Percentiles rank a stretch among this genome's conserved stretches.
phyloP scores from a whole-genome alignment of 257 asterid genomes.

The Parsonsia alboflavescens region DNA sequence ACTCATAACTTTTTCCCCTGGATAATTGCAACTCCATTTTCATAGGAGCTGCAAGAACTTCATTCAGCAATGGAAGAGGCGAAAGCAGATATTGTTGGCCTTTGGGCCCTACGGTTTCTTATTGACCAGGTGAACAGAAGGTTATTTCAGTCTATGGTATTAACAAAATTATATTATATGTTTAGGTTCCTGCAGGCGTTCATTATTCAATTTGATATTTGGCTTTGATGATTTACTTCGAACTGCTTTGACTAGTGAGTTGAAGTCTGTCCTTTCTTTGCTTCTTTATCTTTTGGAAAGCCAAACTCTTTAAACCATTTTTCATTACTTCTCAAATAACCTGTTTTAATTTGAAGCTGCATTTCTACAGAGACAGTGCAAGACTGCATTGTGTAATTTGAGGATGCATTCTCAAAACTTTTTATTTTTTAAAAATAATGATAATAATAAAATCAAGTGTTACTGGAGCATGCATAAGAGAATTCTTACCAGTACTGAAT shows the following conservation, averaged over 20 bases:
- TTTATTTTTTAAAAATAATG: too few species aligned
- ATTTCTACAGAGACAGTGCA: too few species aligned
- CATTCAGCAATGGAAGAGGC: constrained; percentile 97
- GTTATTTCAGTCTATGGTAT: neutral
- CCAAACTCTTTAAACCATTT: neutral
- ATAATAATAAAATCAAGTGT: neutral
- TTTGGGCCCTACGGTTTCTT: constrained; percentile 91
- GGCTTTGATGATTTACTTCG: neutral
- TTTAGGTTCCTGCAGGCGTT: neutral
- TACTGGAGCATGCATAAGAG: neutral
- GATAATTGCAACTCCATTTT: neutral
- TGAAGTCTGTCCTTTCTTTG: neutral
- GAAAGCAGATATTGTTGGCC: constrained; percentile 97
- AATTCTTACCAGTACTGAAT: too few species aligned
- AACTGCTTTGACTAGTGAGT: neutral
- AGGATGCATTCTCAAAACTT: too few species aligned
- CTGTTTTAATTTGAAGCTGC: too few species aligned
- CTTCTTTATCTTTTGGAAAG: neutral
- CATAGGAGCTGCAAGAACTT: constrained; percentile 92
- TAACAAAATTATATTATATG: neutral
- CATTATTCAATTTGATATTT: neutral
- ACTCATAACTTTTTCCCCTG: neutral
- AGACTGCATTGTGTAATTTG: too few species aligned
- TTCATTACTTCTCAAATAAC: neutral
- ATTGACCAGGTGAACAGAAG: constrained; percentile 48